A percentile compares a stretch with the other conserved stretches of the same genome.
Conservation (phyloP, 208 protist species). For the Porcisia deanei region DNA sequence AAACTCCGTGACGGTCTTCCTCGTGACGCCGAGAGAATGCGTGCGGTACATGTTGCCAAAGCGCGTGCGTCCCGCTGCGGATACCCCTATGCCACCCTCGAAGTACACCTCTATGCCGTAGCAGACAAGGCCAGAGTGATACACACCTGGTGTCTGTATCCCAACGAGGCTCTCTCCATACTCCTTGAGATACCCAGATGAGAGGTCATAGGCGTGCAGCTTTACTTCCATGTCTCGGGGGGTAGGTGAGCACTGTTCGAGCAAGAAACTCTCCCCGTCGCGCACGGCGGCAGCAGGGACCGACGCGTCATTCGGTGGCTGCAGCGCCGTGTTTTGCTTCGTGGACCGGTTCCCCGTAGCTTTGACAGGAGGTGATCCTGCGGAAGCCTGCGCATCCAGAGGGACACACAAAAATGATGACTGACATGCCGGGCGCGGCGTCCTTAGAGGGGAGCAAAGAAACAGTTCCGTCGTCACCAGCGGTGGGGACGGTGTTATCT, state of each 20-base stretch:
- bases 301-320: conserved; percentile 25
- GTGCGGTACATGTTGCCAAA: conserved; percentile 78
- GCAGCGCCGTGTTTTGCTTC: conserved; percentile 13
- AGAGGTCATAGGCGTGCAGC: conserved; percentile 93
- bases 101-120: conserved; percentile 95
- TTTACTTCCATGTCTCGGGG: conserved; percentile 27
- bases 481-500: neutral
- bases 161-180: conserved; percentile 68
- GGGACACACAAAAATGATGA: conserved; percentile 21
- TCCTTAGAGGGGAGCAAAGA: neutral
- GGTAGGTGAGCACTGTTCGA: conserved; percentile 12
- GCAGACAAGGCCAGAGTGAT: conserved; percentile 92
- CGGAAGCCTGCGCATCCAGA: neutral
- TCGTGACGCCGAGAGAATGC: conserved; percentile 55
- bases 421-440: conserved; percentile 9
- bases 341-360: neutral
- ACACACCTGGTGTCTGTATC: conserved; percentile 81
- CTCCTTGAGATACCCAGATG: conserved; percentile 61
- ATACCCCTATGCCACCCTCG: conserved; percentile 85
- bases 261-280: conserved; percentile 41
- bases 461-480: conserved; percentile 7
- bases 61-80: conserved; percentile 62
- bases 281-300: conserved; percentile 29
- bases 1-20: conserved; percentile 50
- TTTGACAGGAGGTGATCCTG: neutral